Evolutionary conservation across 1,139 yeast species (phyloP).

Genomic region (Candida tetrigidarum): DNA sequence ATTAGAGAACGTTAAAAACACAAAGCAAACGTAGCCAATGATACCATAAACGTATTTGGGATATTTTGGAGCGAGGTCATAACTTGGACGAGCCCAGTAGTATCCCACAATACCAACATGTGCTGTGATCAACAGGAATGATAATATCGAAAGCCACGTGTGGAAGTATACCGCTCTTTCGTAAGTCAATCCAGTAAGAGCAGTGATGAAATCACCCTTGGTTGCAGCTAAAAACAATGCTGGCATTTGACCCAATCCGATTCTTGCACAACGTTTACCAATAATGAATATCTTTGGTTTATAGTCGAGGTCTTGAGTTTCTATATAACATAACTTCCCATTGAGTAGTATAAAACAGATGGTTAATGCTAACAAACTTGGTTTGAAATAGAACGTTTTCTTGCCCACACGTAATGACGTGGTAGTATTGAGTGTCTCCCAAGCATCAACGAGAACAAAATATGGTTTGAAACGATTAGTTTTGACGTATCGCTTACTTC

Average conservation of each 20-base stretch:
- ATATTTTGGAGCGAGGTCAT: conserved; percentile 31
- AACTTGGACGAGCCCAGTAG: conserved; percentile 45
- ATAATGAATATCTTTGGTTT: conserved; percentile 41
- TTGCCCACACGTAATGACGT: conserved; percentile 14
- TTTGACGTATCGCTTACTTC: conserved; percentile 19
- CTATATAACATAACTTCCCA: conserved; percentile 27
- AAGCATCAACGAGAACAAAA: conserved; percentile 30
- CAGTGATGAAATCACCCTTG: conserved; percentile 45
- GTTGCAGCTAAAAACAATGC: conserved; percentile 37
- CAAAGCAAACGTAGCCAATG: conserved; percentile 45
- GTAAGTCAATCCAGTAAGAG: conserved; percentile 46
- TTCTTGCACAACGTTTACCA: conserved; percentile 47
- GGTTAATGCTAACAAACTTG: conserved; percentile 38
- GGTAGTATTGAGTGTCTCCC: conserved; percentile 35
- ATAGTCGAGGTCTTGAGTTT: conserved; percentile 45
- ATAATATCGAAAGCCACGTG: conserved; percentile 47
- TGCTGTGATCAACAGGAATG: conserved; percentile 41
- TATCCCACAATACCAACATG: conserved; percentile 33
- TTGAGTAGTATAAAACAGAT: conserved; percentile 32
- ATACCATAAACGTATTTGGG: conserved; percentile 58
- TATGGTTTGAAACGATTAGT: conserved; percentile 18
- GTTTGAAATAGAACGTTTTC: conserved; percentile 37
- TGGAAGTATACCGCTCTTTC: conserved; percentile 46
- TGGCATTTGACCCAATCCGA: conserved; percentile 49
- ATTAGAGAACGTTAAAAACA: conserved; percentile 41